phyloP scores from a whole-genome alignment of 108 stramenopile species.

The Pseudonitzschia multistriata region DNA sequence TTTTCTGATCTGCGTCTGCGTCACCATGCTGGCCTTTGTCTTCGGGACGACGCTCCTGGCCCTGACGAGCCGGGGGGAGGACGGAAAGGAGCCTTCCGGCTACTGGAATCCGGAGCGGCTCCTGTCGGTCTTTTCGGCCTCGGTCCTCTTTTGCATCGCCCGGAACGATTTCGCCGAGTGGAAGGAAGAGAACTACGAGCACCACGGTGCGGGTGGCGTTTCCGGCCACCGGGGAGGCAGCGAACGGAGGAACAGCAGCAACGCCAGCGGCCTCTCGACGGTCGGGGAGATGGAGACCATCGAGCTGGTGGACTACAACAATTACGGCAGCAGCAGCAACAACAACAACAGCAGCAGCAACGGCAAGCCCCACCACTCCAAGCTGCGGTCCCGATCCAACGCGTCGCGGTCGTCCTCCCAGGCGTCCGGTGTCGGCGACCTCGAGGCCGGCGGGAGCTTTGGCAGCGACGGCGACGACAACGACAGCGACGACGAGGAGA shows the following conservation, averaged over 20 bases:
- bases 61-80: neutral
- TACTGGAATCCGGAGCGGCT: conserved; percentile 14
- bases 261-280: neutral
- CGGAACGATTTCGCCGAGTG: conserved; percentile 8
- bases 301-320: neutral
- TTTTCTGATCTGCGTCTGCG: neutral
- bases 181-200: neutral
- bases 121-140: neutral
- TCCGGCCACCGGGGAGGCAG: too few relatives aligned
- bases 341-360: neutral
- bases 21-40: neutral
- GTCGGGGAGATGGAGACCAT: neutral
- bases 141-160: conserved; percentile 1
- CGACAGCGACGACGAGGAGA: neutral
- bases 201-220: too few relatives aligned
- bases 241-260: neutral
- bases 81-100: neutral
- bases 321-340: neutral
- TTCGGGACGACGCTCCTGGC: neutral
- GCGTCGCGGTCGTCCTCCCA: neutral
- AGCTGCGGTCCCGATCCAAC: neutral
- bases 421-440: too few relatives aligned
- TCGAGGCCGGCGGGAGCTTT: neutral
- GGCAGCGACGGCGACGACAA: neutral
- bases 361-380: too few relatives aligned